phyloP scores from a whole-genome alignment of 305 asterid species.

The Caryopteris hybrid region DNA sequence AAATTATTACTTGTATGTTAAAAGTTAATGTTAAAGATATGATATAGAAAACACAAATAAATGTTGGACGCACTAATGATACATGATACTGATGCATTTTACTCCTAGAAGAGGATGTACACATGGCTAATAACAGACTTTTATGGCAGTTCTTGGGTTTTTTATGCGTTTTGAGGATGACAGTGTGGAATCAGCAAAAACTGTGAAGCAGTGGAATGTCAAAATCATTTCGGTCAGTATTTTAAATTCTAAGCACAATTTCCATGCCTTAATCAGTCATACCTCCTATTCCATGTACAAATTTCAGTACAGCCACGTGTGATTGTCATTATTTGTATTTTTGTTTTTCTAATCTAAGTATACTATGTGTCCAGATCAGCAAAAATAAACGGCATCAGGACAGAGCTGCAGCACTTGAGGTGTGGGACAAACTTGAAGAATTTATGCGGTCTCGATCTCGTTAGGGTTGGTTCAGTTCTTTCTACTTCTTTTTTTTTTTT shows the following conservation, averaged over 20 bases:
- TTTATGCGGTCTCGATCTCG: conserved; percentile 92
- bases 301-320: background rate
- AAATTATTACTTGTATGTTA: background rate
- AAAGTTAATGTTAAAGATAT: background rate
- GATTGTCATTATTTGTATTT: background rate
- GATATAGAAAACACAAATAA: background rate
- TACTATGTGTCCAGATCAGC: conserved; percentile 59
- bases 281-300: background rate
- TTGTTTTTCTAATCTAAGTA: conserved; percentile 15
- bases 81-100: background rate
- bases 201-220: conserved; percentile 95
- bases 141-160: conserved; percentile 77
- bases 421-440: conserved; percentile 98
- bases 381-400: conserved; percentile 95
- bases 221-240: conserved; percentile 89
- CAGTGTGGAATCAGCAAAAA: conserved; percentile 92
- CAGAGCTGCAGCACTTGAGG: conserved; percentile 98
- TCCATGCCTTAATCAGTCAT: background rate
- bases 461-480: conserved; percentile 41
- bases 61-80: background rate
- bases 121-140: background rate
- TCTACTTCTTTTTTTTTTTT: too few species aligned
- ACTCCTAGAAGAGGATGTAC: background rate
- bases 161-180: conserved; percentile 97
- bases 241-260: conserved; percentile 4